Conservation (phyloP, 2,329 filamentous ascomycete genomes). For the Nigrospora osmanthi region DNA sequence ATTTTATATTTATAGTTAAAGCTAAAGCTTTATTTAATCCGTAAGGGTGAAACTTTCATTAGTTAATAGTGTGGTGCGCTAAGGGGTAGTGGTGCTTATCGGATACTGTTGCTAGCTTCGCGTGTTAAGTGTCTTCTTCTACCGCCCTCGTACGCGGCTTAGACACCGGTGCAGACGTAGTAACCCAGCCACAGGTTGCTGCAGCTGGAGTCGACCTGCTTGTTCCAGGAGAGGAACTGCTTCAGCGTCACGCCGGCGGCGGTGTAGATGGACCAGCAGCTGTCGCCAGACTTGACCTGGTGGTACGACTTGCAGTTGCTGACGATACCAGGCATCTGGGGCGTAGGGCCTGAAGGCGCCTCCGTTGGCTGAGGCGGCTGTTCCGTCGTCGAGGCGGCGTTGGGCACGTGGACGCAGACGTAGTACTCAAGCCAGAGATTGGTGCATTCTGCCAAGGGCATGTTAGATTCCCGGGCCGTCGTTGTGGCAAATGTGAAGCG, state of each 20-base stretch:
- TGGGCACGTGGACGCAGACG: conserved; percentile 9
- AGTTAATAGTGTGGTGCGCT: too few relatives aligned
- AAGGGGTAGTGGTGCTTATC: too few relatives aligned
- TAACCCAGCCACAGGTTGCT: conserved; percentile 26
- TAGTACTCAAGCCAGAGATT: conserved; percentile 12
- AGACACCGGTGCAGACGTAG: conserved; percentile 21
- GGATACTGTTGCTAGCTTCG: too few relatives aligned
- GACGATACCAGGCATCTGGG: conserved; percentile 8
- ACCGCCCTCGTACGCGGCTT: neutral
- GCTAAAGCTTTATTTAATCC: too few relatives aligned
- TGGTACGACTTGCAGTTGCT: conserved; percentile 7
- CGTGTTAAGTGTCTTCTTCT: too few relatives aligned
- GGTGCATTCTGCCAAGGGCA: conserved; percentile 4
- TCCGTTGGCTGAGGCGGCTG: conserved; percentile 1
- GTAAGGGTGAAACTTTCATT: too few relatives aligned
- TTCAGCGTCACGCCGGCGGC: conserved; percentile 15
- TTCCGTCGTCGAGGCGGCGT: neutral
- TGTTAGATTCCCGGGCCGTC: neutral
- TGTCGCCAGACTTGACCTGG: conserved; percentile 5
- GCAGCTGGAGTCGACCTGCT: conserved; percentile 19
- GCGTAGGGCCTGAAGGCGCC: conserved; percentile 3
- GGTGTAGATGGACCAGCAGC: conserved; percentile 11
- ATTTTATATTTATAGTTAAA: too few relatives aligned
- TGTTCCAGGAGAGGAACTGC: conserved; percentile 21
- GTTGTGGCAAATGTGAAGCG: neutral